Evolutionary conservation across 495 filamentous ascomycete genomes (phyloP).

Genomic region (Jackrogersella multiformis): DNA sequence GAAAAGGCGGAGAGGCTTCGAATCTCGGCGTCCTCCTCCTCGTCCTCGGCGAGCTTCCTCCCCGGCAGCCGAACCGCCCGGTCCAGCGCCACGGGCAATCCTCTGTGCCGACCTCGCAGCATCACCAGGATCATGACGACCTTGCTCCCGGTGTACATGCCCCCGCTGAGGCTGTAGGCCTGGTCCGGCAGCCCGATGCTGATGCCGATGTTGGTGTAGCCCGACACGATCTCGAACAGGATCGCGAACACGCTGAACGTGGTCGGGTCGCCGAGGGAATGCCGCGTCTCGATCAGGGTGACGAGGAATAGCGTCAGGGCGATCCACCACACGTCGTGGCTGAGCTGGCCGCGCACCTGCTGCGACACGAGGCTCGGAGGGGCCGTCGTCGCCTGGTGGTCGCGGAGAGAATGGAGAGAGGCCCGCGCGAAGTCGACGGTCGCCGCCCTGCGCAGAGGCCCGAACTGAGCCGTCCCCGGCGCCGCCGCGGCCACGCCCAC

Average conservation of each 20-base stretch:
- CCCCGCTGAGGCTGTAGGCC: slow-evolving; percentile 75
- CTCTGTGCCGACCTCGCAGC: slow-evolving; percentile 79
- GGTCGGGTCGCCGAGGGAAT: slow-evolving; percentile 71
- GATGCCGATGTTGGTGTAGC: slow-evolving; percentile 85
- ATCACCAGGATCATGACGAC: slow-evolving; percentile 82
- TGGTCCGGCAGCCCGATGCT: slow-evolving; percentile 73
- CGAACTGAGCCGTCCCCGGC: slow-evolving; percentile 6
- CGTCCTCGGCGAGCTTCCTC: slow-evolving; percentile 57
- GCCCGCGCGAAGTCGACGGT: slow-evolving; percentile 34
- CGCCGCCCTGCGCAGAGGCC: slow-evolving; percentile 35
- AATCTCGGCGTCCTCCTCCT: slow-evolving; percentile 54
- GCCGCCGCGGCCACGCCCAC: slow-evolving; percentile 35
- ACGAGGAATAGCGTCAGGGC: slow-evolving; percentile 76
- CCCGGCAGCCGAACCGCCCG: slow-evolving; percentile 76
- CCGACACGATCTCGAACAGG: slow-evolving; percentile 83
- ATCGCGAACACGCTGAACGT: slow-evolving; percentile 83
- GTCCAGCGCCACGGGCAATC: slow-evolving; percentile 82
- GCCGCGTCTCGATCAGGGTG: slow-evolving; percentile 71
- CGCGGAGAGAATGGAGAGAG: slow-evolving; percentile 40
- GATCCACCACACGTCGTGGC: slow-evolving; percentile 89
- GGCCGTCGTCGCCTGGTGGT: slow-evolving; percentile 21
- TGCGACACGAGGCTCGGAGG: slow-evolving; percentile 59
- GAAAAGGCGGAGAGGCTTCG: slow-evolving; percentile 39
- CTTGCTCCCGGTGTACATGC: slow-evolving; percentile 76
- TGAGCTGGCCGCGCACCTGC: slow-evolving; percentile 80